Percentiles rank a stretch among this genome's conserved stretches.
Evolutionary conservation across 2,329 filamentous ascomycete genomes (phyloP).

Genomic region (Fusarium piperis): DNA sequence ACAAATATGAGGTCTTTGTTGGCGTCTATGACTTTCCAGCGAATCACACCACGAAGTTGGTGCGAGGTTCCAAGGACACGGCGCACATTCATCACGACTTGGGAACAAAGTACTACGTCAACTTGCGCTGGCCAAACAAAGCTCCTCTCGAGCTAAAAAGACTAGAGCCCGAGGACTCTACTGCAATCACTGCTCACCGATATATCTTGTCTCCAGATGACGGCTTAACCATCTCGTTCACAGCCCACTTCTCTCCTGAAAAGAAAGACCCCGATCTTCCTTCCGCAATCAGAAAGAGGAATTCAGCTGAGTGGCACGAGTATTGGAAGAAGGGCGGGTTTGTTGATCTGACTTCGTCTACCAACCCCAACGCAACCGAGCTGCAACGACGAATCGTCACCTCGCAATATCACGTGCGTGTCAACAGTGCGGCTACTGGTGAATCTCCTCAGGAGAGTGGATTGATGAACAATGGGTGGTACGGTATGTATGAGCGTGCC

Average conservation of each 20-base stretch:
- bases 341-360: constrained; percentile 51
- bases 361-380: constrained; percentile 51
- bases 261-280: constrained; percentile 40
- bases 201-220: constrained; percentile 43
- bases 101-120: constrained; percentile 52
- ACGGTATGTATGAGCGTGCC: constrained; percentile 40
- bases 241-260: constrained; percentile 47
- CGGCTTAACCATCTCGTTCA: constrained; percentile 40
- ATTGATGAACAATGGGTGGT: constrained; percentile 58
- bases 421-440: constrained; percentile 52
- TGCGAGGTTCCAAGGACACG: constrained; percentile 4
- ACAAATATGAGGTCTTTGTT: constrained; percentile 56
- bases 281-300: constrained; percentile 36
- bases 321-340: constrained; percentile 55
- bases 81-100: constrained; percentile 51
- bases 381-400: constrained; percentile 55
- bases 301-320: constrained; percentile 43
- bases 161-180: constrained; percentile 39
- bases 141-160: constrained; percentile 24
- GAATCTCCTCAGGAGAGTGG: constrained; percentile 56
- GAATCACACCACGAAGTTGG: constrained; percentile 50
- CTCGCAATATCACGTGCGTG: constrained; percentile 55
- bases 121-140: constrained; percentile 46
- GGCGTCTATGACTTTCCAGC: constrained; percentile 52
- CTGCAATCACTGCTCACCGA: constrained; percentile 43